Conservation (phyloP, 225 moss, liverwort and hornwort genomes). For the Sphagnum contortum region DNA sequence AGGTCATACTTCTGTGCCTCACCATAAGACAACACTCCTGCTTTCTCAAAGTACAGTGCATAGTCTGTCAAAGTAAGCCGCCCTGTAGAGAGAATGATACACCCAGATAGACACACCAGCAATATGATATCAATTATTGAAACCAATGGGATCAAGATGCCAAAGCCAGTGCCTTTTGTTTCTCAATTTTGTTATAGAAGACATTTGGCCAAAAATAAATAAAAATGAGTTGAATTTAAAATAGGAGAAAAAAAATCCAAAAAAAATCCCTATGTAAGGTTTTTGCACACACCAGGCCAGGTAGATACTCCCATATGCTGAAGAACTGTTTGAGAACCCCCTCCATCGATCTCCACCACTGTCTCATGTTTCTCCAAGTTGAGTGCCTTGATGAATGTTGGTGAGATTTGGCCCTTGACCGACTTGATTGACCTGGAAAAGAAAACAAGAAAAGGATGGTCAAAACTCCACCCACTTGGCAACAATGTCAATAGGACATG, state of each 20-base stretch:
- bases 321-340: slow-evolving; percentile 67
- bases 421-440: slow-evolving; percentile 69
- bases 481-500: background rate
- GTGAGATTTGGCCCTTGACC: slow-evolving; percentile 47
- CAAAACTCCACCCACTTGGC: background rate
- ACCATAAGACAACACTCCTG: slow-evolving; percentile 73
- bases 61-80: slow-evolving; percentile 72
- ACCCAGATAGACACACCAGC: background rate
- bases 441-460: background rate
- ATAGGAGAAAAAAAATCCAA: too few relatives aligned
- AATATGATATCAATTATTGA: too few relatives aligned
- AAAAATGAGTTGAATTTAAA: too few relatives aligned
- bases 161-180: too few relatives aligned
- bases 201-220: too few relatives aligned
- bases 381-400: slow-evolving; percentile 50
- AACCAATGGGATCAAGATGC: too few relatives aligned
- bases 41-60: slow-evolving; percentile 72
- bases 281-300: slow-evolving; percentile 62
- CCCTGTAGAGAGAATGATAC: slow-evolving; percentile 20
- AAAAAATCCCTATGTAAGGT: too few relatives aligned
- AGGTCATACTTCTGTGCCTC: slow-evolving; percentile 73
- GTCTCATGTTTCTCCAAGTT: slow-evolving; percentile 58
- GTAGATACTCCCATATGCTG: slow-evolving; percentile 82
- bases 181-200: too few relatives aligned
- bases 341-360: slow-evolving; percentile 81